phyloP scores from a whole-genome alignment of 345 rosid genomes.

The Corchorus capsularis region DNA sequence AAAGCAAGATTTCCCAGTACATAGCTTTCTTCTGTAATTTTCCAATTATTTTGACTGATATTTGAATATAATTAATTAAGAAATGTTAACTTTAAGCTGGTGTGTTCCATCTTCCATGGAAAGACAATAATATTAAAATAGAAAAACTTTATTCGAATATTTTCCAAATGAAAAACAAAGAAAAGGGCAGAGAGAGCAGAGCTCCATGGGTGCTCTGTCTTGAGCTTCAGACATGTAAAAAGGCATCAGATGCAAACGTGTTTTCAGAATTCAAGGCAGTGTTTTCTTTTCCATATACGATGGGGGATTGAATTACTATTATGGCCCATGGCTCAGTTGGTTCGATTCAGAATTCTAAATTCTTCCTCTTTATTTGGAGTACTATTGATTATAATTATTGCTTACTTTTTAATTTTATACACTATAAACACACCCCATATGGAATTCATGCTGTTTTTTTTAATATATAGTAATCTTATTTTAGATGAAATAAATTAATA shows the following conservation, averaged over 20 bases:
- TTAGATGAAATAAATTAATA: neutral
- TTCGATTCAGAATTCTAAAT: neutral
- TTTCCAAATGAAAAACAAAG: neutral
- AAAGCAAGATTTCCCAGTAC: neutral
- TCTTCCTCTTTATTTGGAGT: neutral
- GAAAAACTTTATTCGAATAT: neutral
- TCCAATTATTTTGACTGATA: neutral
- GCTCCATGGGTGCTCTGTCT: too few relatives aligned
- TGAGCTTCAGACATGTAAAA: neutral
- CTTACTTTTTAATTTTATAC: neutral
- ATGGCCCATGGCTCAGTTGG: neutral
- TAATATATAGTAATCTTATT: too few relatives aligned
- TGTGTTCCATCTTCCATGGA: neutral
- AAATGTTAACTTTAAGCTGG: neutral
- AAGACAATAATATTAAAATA: neutral
- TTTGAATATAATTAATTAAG: neutral
- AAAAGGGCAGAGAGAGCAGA: too few relatives aligned
- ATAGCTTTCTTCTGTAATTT: neutral
- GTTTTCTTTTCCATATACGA: neutral
- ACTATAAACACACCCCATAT: neutral
- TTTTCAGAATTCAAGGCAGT: neutral
- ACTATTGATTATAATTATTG: neutral
- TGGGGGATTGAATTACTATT: too few relatives aligned
- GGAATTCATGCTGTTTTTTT: neutral
- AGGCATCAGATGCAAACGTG: slow-evolving; percentile 1